A percentile compares a stretch with the other conserved stretches of the same genome.
phyloP scores from a whole-genome alignment of 108 stramenopile genomes.

The Parmales sp. region DNA sequence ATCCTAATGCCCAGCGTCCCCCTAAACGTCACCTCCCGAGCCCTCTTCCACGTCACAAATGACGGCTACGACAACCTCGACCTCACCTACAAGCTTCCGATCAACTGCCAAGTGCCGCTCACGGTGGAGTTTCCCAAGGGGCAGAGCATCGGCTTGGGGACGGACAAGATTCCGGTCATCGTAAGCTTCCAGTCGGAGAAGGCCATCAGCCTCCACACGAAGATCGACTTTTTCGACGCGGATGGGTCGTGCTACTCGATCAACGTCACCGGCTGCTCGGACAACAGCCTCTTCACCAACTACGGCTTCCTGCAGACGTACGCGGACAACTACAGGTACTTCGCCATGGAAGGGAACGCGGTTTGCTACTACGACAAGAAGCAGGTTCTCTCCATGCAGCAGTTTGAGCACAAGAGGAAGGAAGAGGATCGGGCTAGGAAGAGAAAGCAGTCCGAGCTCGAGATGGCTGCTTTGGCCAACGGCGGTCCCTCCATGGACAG shows the following conservation, averaged over 20 bases:
- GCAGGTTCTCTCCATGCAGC: conserved; percentile 2
- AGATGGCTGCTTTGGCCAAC: neutral
- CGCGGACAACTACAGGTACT: conserved; percentile 7
- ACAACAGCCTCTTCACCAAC: conserved; percentile 40
- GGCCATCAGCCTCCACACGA: conserved; percentile 34
- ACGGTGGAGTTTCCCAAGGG: conserved; percentile 40
- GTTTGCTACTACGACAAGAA: conserved; percentile 25
- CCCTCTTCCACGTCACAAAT: conserved; percentile 27
- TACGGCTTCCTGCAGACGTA: conserved; percentile 30
- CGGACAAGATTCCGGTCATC: conserved; percentile 31
- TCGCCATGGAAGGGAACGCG: neutral
- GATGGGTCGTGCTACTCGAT: conserved; percentile 31
- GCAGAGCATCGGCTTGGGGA: conserved; percentile 16
- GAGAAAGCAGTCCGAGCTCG: neutral
- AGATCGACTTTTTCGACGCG: conserved; percentile 40
- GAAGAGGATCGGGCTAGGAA: neutral
- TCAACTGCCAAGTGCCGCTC: conserved; percentile 29
- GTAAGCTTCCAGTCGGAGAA: conserved; percentile 17
- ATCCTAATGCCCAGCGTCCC: conserved; percentile 44
- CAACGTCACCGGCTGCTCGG: conserved; percentile 34
- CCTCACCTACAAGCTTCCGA: conserved; percentile 27
- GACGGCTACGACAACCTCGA: conserved; percentile 41
- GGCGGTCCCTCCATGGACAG: too few relatives aligned
- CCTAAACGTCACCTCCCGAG: conserved; percentile 24
- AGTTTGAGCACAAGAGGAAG: neutral